Evolutionary conservation across 2,329 filamentous ascomycete genomes (phyloP), one percentile per base, ranked within the genome.

Genomic region (Scytalidium sp.): DNA sequence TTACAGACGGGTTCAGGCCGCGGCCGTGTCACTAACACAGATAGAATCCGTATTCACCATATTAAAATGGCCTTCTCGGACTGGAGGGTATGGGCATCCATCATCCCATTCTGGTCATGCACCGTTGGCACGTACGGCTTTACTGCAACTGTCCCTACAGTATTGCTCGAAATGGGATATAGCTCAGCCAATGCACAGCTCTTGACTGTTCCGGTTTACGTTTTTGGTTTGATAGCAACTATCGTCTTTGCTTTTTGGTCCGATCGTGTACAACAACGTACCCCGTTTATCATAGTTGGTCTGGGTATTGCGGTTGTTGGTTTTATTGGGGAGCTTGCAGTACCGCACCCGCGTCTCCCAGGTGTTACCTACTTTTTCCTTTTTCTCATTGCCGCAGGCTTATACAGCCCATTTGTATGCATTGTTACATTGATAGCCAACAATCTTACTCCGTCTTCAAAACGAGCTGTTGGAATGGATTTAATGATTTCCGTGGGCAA

Each of bases 401-500:
- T 96, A 58, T 96, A 96, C 61, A 89, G 90, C 0, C 85, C 83
- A 60, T 88, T 95, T 50, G 73, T 88, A 8, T 92, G 94, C 63
- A 94, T 89, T 0, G 88, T 96, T 56, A 83, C 84, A 1, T 96
- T 91, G 90, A 36, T 43, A 21, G 57, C 52, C 27, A 66, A 67
- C 52, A 68, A 67, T 50, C 51, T 66, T 13, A 55, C 55, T 2
- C 50, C 51, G 2, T 51, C 56, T 9, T 64, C 64, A 45, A 61
- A 65, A 47, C 56, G 63, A 9, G 55, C 60, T 17, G 52, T 66
- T 15, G 58, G 56, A 15, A 46, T 62, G 10, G 65, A 62, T 13
- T 54, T 64, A 41, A 58, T 64, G 45, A 54, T 67, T 25, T 61
- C 58, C 7, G 48, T 63, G 7, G 65, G 65, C 13, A 67, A 67